Conservation (phyloP, 768 basidiomycete genomes). For the Paxillus ammoniavirescens region DNA sequence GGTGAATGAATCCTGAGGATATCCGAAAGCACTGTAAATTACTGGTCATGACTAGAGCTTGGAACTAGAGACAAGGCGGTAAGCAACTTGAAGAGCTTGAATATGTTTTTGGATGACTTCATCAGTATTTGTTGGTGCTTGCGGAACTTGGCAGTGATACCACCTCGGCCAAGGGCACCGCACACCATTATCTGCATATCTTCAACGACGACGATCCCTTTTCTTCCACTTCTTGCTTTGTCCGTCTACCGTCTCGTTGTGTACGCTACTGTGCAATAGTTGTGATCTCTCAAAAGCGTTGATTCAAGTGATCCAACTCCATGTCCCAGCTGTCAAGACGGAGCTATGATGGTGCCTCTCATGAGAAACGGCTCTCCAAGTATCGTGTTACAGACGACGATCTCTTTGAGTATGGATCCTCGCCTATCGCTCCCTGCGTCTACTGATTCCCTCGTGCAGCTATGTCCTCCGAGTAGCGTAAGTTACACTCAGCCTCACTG, state of each 20-base stretch:
- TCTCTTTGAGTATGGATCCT: constrained; percentile 68
- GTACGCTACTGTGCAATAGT: not conserved
- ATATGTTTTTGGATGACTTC: not conserved
- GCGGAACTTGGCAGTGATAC: not conserved
- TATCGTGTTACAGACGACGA: constrained; percentile 83
- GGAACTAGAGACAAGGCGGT: too few species aligned
- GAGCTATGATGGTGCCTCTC: constrained; percentile 70
- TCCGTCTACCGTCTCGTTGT: not conserved
- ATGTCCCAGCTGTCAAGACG: constrained; percentile 57
- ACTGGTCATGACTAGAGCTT: too few species aligned
- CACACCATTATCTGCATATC: not conserved
- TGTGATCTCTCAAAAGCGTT: constrained; percentile 5
- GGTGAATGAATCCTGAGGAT: too few species aligned
- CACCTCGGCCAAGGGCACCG: not conserved
- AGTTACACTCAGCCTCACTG: constrained; percentile 31
- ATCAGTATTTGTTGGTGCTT: constrained; percentile 27
- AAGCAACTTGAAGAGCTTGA: too few species aligned
- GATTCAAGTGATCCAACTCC: constrained; percentile 9
- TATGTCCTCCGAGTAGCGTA: constrained; percentile 85
- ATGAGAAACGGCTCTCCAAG: constrained; percentile 71
- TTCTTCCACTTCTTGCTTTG: constrained; percentile 16
- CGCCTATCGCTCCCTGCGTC: not conserved
- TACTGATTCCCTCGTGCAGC: constrained; percentile 38
- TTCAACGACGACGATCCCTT: constrained; percentile 41
- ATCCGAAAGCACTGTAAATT: too few species aligned